Percentiles rank a stretch among this genome's conserved stretches.
Evolutionary conservation across 2,329 filamentous ascomycete species (phyloP).

Genomic region (Trichoderma sp.): DNA sequence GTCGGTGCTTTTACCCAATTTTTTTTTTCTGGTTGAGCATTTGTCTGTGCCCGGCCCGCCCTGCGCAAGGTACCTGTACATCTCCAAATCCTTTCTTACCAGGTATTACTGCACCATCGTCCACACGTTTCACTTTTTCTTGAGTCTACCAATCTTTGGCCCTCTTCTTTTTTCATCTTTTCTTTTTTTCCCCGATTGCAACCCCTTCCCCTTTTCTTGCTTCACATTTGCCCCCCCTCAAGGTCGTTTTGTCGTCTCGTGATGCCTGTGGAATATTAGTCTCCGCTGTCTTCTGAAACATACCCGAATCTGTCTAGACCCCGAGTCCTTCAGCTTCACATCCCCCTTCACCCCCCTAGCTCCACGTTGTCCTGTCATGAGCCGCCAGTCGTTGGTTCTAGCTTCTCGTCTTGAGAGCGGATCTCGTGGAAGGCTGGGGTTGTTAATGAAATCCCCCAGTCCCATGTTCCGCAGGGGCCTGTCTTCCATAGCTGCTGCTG

Average conservation of each 20-base stretch:
- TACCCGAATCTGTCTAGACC: conserved; percentile 8
- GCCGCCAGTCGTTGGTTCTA: conserved; percentile 22
- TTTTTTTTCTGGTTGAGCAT: neutral
- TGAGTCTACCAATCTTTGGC: neutral
- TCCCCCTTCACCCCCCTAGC: conserved; percentile 19
- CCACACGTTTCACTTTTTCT: conserved; percentile 4
- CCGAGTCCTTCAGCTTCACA: conserved; percentile 5
- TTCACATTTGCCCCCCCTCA: neutral
- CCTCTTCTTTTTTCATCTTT: neutral
- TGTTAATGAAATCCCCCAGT: conserved; percentile 23
- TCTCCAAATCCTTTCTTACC: conserved; percentile 2
- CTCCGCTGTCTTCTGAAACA: conserved; percentile 17
- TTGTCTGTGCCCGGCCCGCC: neutral
- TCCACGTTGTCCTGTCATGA: conserved; percentile 23
- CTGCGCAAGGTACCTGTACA: conserved; percentile 16
- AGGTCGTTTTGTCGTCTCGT: neutral
- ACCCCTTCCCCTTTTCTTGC: neutral
- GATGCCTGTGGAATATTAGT: conserved; percentile 12
- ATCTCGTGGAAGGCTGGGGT: conserved; percentile 19
- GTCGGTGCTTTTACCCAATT: neutral
- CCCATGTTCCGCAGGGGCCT: conserved; percentile 11
- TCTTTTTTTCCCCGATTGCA: neutral
- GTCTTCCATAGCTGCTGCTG: neutral
- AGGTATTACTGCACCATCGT: conserved; percentile 17
- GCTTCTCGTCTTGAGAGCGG: conserved; percentile 22